Evolutionary conservation across 2,329 filamentous ascomycete species (phyloP).

Genomic region (Aphanocladium album): DNA sequence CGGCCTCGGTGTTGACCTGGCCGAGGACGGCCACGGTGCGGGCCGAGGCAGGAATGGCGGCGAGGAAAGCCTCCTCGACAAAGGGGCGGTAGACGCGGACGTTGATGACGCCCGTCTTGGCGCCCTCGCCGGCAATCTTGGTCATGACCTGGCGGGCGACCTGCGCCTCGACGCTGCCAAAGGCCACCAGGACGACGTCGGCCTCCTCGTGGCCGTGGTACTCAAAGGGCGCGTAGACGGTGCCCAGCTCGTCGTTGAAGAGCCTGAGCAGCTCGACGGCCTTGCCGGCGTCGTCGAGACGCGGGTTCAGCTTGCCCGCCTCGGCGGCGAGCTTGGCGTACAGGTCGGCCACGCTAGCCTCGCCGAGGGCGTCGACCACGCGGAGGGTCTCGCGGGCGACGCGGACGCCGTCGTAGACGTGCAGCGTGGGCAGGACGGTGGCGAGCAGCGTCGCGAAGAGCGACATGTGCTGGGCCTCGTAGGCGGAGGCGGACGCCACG

Average conservation of each 20-base stretch:
- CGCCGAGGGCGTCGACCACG: slow-evolving; percentile 75
- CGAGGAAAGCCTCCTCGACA: slow-evolving; percentile 88
- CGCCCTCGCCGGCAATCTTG: slow-evolving; percentile 65
- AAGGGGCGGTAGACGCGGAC: slow-evolving; percentile 95
- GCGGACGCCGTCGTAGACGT: slow-evolving; percentile 82
- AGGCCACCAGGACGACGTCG: slow-evolving; percentile 81
- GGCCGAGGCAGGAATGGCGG: slow-evolving; percentile 68
- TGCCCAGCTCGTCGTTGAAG: slow-evolving; percentile 88
- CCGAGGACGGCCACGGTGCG: slow-evolving; percentile 80
- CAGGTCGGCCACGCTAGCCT: slow-evolving; percentile 60
- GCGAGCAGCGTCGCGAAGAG: slow-evolving; percentile 81
- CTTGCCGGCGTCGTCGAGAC: slow-evolving; percentile 68
- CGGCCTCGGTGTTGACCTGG: slow-evolving; percentile 71
- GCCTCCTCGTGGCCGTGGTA: slow-evolving; percentile 80
- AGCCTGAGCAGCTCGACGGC: slow-evolving; percentile 64
- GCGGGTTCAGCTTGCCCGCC: slow-evolving; percentile 59
- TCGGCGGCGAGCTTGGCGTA: slow-evolving; percentile 64
- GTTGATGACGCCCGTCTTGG: slow-evolving; percentile 80
- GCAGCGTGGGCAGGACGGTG: slow-evolving; percentile 72
- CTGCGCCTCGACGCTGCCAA: slow-evolving; percentile 87
- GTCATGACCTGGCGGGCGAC: slow-evolving; percentile 75
- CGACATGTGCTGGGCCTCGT: slow-evolving; percentile 93
- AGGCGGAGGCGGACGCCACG: slow-evolving; percentile 77
- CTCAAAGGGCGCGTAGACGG: slow-evolving; percentile 88
- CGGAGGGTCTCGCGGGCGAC: slow-evolving; percentile 77